phyloP scores from a whole-genome alignment of 441 rosid genomes.

The Adansonia rubrostipa region DNA sequence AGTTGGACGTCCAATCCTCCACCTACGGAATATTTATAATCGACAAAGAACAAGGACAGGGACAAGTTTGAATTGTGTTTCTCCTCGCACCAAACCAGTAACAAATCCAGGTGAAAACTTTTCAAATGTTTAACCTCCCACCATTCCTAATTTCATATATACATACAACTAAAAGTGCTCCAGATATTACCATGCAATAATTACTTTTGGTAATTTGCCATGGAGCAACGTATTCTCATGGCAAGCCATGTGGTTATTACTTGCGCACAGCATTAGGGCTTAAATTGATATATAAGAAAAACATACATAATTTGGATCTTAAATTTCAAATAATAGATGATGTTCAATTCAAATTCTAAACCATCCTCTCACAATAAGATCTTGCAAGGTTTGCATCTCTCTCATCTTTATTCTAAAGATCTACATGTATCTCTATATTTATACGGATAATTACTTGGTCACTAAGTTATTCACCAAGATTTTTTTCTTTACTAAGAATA shows the following conservation, averaged over 20 bases:
- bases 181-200: not conserved
- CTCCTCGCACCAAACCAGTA: slow-evolving; percentile 31
- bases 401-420: too few species aligned
- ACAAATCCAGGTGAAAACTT: slow-evolving; percentile 31
- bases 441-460: too few species aligned
- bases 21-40: not conserved
- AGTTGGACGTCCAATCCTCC: slow-evolving; percentile 14
- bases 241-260: not conserved
- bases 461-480: too few species aligned
- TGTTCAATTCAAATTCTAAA: too few species aligned
- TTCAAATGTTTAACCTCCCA: slow-evolving; percentile 19
- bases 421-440: too few species aligned
- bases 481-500: too few species aligned
- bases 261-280: slow-evolving; percentile 19
- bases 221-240: not conserved
- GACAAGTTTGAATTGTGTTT: slow-evolving; percentile 24
- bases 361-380: too few species aligned
- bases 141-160: not conserved
- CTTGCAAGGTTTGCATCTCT: too few species aligned
- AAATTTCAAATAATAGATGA: too few species aligned
- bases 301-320: too few species aligned
- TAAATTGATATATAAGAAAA: too few species aligned
- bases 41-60: slow-evolving; percentile 20
- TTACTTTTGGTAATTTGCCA: not conserved
- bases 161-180: too few species aligned